These are phyloP conservation scores for Discostella stelligera DNA, from an alignment of 352 stramenopile species.

Conservation along the genomic window DNA sequence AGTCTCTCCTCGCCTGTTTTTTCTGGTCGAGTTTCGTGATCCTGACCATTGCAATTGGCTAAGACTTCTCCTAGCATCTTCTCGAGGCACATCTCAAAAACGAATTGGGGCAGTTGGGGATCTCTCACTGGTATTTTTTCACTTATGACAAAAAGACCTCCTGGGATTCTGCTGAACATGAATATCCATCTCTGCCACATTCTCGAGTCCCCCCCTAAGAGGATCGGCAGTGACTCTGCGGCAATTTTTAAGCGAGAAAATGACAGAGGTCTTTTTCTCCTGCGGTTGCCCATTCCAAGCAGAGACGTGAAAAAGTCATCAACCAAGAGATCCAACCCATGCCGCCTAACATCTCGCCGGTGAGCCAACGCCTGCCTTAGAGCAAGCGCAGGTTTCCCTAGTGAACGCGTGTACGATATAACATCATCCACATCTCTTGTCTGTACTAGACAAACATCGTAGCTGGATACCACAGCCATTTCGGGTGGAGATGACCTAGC, in stretches of 20 bases:
- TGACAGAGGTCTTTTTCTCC: slow-evolving; percentile 45
- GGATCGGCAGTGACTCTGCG: slow-evolving; percentile 59
- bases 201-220: slow-evolving; percentile 64
- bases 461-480: slow-evolving; percentile 57
- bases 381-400: slow-evolving; percentile 54
- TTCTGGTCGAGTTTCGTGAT: slow-evolving; percentile 1
- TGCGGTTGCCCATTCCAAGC: slow-evolving; percentile 44
- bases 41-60: slow-evolving; percentile 5
- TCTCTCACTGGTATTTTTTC: slow-evolving; percentile 72
- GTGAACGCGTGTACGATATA: slow-evolving; percentile 59
- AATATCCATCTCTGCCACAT: slow-evolving; percentile 74
- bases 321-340: slow-evolving; percentile 61
- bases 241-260: slow-evolving; percentile 70
- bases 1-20: neutral
- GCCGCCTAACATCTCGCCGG: slow-evolving; percentile 50
- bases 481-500: slow-evolving; percentile 44
- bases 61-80: slow-evolving; percentile 62
- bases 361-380: slow-evolving; percentile 60
- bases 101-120: slow-evolving; percentile 58
- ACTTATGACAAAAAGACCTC: slow-evolving; percentile 65
- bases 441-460: slow-evolving; percentile 58
- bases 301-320: slow-evolving; percentile 66
- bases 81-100: slow-evolving; percentile 68
- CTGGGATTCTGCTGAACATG: slow-evolving; percentile 65
- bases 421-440: slow-evolving; percentile 72